phyloP scores from a whole-genome alignment of 2,329 filamentous ascomycete genomes.

The Helotiales sp. region DNA sequence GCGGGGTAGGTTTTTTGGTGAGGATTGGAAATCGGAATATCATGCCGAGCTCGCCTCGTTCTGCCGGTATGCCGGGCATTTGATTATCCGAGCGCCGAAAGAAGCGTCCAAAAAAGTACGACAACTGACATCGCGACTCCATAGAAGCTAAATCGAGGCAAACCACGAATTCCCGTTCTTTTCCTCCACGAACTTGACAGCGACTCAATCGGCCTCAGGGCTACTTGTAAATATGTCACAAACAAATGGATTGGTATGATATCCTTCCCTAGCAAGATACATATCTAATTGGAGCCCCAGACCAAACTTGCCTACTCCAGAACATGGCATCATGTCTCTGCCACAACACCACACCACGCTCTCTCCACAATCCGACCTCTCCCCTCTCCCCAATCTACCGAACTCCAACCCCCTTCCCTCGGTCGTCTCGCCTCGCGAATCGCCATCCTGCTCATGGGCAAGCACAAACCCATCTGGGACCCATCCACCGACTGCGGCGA shows the following conservation, averaged over 20 bases:
- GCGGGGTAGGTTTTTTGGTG: slow-evolving; percentile 9
- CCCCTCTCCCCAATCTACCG: slow-evolving; percentile 44
- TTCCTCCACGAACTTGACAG: background rate
- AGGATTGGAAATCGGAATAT: slow-evolving; percentile 30
- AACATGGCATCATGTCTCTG: slow-evolving; percentile 88
- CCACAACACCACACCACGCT: slow-evolving; percentile 65
- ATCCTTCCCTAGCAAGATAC: background rate
- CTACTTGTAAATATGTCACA: slow-evolving; percentile 68
- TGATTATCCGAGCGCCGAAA: too few species aligned
- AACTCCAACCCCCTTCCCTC: slow-evolving; percentile 73
- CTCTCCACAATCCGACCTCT: slow-evolving; percentile 56
- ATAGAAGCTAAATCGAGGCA: background rate
- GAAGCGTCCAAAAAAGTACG: slow-evolving; percentile 13
- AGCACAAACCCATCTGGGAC: slow-evolving; percentile 98
- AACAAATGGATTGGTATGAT: slow-evolving; percentile 73
- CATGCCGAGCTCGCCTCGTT: slow-evolving; percentile 22
- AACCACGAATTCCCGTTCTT: background rate
- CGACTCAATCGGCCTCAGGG: slow-evolving; percentile 35
- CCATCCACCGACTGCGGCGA: slow-evolving; percentile 98
- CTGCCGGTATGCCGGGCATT: too few species aligned
- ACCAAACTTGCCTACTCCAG: slow-evolving; percentile 96
- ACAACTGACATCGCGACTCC: slow-evolving; percentile 14
- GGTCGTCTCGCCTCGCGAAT: slow-evolving; percentile 89
- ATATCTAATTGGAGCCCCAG: slow-evolving; percentile 51
- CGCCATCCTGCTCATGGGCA: slow-evolving; percentile 90